Conservation (phyloP, 2,329 filamentous ascomycete species). For the Arthrocladium fulminans region DNA sequence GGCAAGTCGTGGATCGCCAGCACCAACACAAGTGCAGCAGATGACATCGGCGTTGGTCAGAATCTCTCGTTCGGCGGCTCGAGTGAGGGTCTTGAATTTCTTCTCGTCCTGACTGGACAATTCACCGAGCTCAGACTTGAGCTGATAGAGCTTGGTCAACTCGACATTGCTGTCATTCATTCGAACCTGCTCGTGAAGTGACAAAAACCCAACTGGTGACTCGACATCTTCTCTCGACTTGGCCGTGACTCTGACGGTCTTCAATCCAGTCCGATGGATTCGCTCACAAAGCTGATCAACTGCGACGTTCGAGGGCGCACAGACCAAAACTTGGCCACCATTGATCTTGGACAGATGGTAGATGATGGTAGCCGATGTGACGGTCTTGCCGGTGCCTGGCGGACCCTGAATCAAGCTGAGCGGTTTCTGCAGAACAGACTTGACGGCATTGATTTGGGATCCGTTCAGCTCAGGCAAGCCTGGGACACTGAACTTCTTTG, state of each 20-base stretch:
- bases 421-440: constrained; percentile 85
- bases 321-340: constrained; percentile 88
- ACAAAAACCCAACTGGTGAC: constrained; percentile 92
- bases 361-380: constrained; percentile 96
- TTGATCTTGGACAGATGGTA: constrained; percentile 95
- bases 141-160: constrained; percentile 79
- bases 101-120: constrained; percentile 94
- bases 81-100: constrained; percentile 92
- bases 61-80: constrained; percentile 89
- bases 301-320: constrained; percentile 94
- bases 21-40: constrained; percentile 96
- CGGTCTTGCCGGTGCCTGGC: constrained; percentile 94
- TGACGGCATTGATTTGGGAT: constrained; percentile 93
- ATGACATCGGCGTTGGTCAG: constrained; percentile 93
- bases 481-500: constrained; percentile 93
- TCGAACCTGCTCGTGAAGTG: constrained; percentile 91
- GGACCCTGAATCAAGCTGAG: constrained; percentile 94
- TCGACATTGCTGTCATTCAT: constrained; percentile 96
- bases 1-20: constrained; percentile 84
- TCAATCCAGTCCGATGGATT: constrained; percentile 86
- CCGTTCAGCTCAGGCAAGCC: constrained; percentile 89
- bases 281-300: constrained; percentile 97
- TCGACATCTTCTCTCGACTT: constrained; percentile 98
- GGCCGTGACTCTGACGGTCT: constrained; percentile 94
- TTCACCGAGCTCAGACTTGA: constrained; percentile 87